A percentile compares a stretch with the other conserved stretches of the same genome.
phyloP scores from a whole-genome alignment of 2,329 filamentous ascomycete species.

The Dothidotthia symphoricarpi region DNA sequence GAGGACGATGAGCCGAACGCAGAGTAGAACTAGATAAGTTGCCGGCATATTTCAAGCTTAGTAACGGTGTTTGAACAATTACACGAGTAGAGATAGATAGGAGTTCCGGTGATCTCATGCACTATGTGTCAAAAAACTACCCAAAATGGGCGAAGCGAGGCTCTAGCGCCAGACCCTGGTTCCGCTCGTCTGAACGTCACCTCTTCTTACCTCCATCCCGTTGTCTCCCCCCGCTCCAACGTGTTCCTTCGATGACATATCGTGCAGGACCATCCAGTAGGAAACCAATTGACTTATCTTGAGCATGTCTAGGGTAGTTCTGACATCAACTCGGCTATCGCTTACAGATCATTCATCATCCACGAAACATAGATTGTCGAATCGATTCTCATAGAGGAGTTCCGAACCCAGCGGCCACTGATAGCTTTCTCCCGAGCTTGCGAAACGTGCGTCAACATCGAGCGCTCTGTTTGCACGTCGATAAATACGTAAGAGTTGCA shows the following conservation, averaged over 20 bases:
- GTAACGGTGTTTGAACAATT: slow-evolving; percentile 21
- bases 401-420: slow-evolving; percentile 1
- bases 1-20: slow-evolving; percentile 19
- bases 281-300: slow-evolving; percentile 9
- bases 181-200: slow-evolving; percentile 5
- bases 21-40: slow-evolving; percentile 14
- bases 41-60: slow-evolving; percentile 11
- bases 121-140: slow-evolving; percentile 20
- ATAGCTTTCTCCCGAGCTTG: background rate
- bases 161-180: background rate
- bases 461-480: too few species aligned
- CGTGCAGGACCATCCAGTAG: slow-evolving; percentile 4
- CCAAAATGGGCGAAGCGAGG: slow-evolving; percentile 22
- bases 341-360: too few species aligned
- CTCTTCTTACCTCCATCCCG: slow-evolving; percentile 5
- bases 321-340: background rate
- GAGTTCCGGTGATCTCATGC: slow-evolving; percentile 16
- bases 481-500: slow-evolving; percentile 26
- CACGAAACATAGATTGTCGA: background rate
- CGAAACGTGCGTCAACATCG: too few species aligned
- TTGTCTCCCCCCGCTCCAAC: slow-evolving; percentile 15
- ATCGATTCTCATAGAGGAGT: background rate
- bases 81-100: slow-evolving; percentile 26
- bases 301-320: slow-evolving; percentile 3
- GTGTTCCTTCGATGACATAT: slow-evolving; percentile 4